These are phyloP conservation scores for Candida neerlandica DNA, from an alignment of 1,139 yeast genomes.

Conservation along the genomic window DNA sequence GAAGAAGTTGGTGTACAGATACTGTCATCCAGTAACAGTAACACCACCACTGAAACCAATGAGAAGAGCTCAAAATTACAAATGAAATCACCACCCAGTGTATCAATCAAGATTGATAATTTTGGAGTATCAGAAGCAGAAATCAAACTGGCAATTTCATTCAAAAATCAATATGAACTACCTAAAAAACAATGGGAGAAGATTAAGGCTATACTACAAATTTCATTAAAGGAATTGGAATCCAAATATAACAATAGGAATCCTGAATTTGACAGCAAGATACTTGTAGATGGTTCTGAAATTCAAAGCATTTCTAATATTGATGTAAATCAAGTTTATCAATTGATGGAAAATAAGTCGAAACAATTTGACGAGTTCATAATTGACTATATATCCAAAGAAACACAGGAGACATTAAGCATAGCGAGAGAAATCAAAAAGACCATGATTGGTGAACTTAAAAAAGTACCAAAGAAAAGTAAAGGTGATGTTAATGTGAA, in stretches of 20 bases:
- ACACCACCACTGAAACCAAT: conserved; percentile 6
- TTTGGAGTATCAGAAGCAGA: neutral
- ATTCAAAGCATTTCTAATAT: neutral
- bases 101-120: neutral
- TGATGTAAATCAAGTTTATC: neutral
- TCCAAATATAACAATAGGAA: neutral
- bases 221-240: neutral
- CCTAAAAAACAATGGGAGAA: conserved; percentile 1
- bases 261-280: neutral
- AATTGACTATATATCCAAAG: neutral
- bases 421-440: neutral
- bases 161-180: neutral
- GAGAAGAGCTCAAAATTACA: neutral
- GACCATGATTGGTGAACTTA: neutral
- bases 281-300: neutral
- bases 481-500: neutral
- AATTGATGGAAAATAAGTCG: neutral
- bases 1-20: conserved; percentile 5
- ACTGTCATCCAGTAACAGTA: neutral
- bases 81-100: neutral
- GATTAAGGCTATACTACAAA: neutral
- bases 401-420: neutral
- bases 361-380: neutral
- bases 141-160: neutral
- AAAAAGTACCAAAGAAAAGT: neutral